Evolutionary conservation across 2,329 filamentous ascomycete species (phyloP), one percentile per base, ranked within the genome.

Genomic region (Cercospora sp.): DNA sequence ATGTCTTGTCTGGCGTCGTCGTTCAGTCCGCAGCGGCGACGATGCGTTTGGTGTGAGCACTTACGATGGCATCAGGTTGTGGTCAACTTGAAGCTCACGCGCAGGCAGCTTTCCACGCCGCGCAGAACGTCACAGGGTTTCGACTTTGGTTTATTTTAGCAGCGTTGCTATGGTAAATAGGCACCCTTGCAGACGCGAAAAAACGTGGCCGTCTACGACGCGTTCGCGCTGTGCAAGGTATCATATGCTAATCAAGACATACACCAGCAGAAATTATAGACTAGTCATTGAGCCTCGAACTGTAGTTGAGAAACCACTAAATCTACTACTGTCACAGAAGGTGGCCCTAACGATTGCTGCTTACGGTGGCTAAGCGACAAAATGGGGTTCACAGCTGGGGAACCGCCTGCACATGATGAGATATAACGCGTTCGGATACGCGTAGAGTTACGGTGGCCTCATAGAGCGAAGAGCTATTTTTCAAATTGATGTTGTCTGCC

Each of bases 51-150:
- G 53, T 18, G 16, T 39, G 36, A 12, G 53, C 53, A 58, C 53
- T 58, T 33, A 58, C 53, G 53, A 31, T 18, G 53, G 53, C 53
- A 58, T 58, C 53, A n/a, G 26, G 53, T 58, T n/a, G 53, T 58
- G 53, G 26, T 31, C 23, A 26, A 39, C 33, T 39, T 39, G 33
- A 39, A n/a, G 26, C n/a, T 30, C 30, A 16, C 53, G 30, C 23
- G 30, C 53, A 28, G 48, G 18, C 48, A 58, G 30, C 53, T 58
- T 31, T 18, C 26, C 53, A 58, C 53, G 53, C 23, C 26, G 23
- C 53, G 23, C 53, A 57, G 53, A 57, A 57, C 53, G 53, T 57
- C 53, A 57, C 53, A 57, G 53, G 53, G 53, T 57, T 57, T 23
- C 23, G 4, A 26, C n/a, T 18, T 9, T 31, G 23, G 20, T 57